Evolutionary conservation across 2,329 filamentous ascomycete species (phyloP).

Genomic region (Phaeomoniella chlamydospora): DNA sequence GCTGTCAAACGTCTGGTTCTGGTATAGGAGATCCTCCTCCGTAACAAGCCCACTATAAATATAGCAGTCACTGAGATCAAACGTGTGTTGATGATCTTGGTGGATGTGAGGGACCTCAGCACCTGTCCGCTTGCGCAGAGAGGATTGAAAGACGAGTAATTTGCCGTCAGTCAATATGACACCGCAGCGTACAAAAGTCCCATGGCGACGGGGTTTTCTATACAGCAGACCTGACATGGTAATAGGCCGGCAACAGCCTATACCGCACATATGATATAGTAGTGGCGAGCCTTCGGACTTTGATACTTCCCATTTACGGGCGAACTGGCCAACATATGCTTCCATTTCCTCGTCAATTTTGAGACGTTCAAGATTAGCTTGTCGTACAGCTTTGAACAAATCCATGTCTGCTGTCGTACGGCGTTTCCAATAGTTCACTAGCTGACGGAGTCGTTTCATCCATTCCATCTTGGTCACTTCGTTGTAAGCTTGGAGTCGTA

Average conservation of each 20-base stretch:
- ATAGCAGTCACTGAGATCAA: conserved; percentile 50
- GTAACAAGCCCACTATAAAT: conserved; percentile 51
- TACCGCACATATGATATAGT: conserved; percentile 55
- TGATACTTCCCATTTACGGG: conserved; percentile 53
- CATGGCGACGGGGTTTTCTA: conserved; percentile 47
- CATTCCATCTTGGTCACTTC: conserved; percentile 44
- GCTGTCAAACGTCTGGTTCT: conserved; percentile 14
- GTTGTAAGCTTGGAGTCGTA: conserved; percentile 47
- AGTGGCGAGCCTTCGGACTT: conserved; percentile 47
- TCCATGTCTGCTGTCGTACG: conserved; percentile 41
- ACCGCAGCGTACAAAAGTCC: conserved; percentile 45
- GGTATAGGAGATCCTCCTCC: conserved; percentile 40
- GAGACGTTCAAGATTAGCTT: conserved; percentile 42
- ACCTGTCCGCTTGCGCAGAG: conserved; percentile 39
- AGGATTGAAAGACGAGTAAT: conserved; percentile 47
- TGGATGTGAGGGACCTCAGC: conserved; percentile 44
- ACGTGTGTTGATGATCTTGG: conserved; percentile 42
- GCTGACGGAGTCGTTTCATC: conserved; percentile 40
- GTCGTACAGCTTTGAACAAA: conserved; percentile 41
- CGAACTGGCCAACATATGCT: conserved; percentile 50
- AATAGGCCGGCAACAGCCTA: conserved; percentile 47
- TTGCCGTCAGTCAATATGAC: conserved; percentile 47
- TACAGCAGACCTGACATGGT: conserved; percentile 48
- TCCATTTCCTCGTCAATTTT: conserved; percentile 53
- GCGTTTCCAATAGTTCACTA: conserved; percentile 48